Percentiles rank a stretch among this genome's conserved stretches.
phyloP scores from a whole-genome alignment of 257 asterid genomes.

The Fraxinus excelsior region DNA sequence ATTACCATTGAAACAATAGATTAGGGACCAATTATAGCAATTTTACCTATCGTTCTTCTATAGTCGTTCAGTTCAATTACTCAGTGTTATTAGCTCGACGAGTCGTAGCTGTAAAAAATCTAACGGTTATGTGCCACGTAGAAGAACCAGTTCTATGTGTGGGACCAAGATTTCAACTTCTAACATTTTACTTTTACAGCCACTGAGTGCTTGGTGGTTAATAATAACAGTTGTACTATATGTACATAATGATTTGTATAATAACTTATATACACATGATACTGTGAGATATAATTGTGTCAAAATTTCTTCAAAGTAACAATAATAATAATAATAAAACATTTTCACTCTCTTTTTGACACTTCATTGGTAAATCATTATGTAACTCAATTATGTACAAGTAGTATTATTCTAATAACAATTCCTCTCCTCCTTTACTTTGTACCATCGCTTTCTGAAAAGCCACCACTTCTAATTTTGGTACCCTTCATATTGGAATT shows the following conservation, averaged over 20 bases:
- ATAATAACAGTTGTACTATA: no score
- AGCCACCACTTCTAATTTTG: slow-evolving; percentile 17
- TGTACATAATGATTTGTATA: no score
- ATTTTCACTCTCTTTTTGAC: no score
- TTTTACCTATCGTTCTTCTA: no score
- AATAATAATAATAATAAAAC: no score
- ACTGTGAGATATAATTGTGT: no score
- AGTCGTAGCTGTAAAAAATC: slow-evolving; percentile 24
- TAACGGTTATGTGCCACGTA: slow-evolving; percentile 32
- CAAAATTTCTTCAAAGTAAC: no score
- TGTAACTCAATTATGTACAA: no score
- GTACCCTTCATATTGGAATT: no score
- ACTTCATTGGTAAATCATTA: no score
- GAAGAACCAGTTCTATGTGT: neutral
- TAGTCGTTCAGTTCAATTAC: slow-evolving; percentile 36
- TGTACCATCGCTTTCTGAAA: slow-evolving; percentile 10
- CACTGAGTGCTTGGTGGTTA: slow-evolving; percentile 46
- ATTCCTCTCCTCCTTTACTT: slow-evolving; percentile 13
- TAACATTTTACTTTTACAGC: slow-evolving; percentile 48
- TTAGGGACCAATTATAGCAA: neutral
- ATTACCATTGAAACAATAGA: neutral
- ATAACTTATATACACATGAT: no score
- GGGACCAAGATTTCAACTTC: slow-evolving; percentile 26
- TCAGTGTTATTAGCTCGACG: slow-evolving; percentile 20
- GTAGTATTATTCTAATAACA: slow-evolving; percentile 29